Evolutionary conservation across 306 rosid genomes (phyloP).

Genomic region (Sicyos edulis): DNA sequence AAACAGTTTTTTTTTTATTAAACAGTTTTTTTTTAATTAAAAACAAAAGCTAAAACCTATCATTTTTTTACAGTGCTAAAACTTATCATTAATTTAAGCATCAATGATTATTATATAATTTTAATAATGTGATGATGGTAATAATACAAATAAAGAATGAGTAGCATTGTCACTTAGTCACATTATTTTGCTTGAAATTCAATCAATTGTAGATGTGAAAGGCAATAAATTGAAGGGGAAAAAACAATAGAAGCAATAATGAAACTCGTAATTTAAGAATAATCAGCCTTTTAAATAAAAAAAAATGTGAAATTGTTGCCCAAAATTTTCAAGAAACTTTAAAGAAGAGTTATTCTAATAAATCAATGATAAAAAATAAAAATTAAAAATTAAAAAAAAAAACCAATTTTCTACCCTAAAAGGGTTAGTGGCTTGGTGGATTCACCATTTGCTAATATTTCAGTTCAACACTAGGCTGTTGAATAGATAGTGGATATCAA

Average conservation of each 20-base stretch:
- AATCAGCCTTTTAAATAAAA: not conserved
- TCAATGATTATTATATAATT: slow-evolving; percentile 8
- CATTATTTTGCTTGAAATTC: slow-evolving; percentile 9
- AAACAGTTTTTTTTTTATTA: no score
- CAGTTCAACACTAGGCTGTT: no score
- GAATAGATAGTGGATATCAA: no score
- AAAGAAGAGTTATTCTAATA: no score
- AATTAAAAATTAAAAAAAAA: no score
- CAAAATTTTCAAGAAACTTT: no score
- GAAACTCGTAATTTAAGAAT: slow-evolving; percentile 6
- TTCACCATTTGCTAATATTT: no score
- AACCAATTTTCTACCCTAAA: no score
- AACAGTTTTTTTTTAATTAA: not conserved
- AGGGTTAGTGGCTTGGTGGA: no score
- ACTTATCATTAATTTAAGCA: not conserved
- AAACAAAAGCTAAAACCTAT: not conserved
- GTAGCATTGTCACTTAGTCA: not conserved
- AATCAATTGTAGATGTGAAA: slow-evolving; percentile 5
- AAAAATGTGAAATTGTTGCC: not conserved
- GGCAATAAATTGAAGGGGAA: not conserved
- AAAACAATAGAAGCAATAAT: not conserved
- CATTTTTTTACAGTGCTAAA: no score
- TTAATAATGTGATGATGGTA: not conserved
- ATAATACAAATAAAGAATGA: not conserved
- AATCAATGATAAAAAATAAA: no score